Evolutionary conservation across 192 early-diverging fungal species (phyloP), one percentile per base, ranked within the genome.

Genomic region (Rhizophagus prolifer): DNA sequence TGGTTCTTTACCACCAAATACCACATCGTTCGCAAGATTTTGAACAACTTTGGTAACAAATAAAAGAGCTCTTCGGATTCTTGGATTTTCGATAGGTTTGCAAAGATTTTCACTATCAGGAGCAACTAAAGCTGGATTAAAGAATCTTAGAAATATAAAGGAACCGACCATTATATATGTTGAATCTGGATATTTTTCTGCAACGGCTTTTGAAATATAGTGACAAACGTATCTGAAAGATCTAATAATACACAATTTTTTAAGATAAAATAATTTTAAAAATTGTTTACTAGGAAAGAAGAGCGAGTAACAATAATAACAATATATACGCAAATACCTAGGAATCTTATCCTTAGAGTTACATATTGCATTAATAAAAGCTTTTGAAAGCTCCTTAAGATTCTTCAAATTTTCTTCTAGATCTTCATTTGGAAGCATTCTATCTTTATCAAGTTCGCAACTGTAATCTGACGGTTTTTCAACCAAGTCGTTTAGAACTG

Each of bases 41-140:
- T 97, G 96, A 67, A 98, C 94, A 12, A 97, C 92, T 80, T 98
- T 99, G 23, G 96, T 96, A 59, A 91, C 92, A 31, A 97, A 83
- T 47, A 99, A 80, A 59, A 96, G 82, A 54, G 95, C 96, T 72
- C 96, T 91, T 16, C 92, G 89, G 50, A 96, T 84, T 44, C 88
- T 89, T 65, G 84, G 81, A 86, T 82, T 31, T 92, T 87, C 9
- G 82, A 79, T 1, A 74, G 76, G 62, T 86, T 86, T 58, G 96
- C 83, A 8, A 90, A 92, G 44, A 26, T 70, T 70, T 78, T 94
- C 91, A 10, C 85, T 81, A 79, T 97, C 95, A n/a, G 97, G 97
- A 7, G 95, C 89, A 3, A 95, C 95, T 79, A 99, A 97, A 9
- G 93, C 94, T 7, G 96, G 97, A 73, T 94, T 95, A 73, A 98